Evolutionary conservation across 768 basidiomycete species (phyloP).

Genomic region (Porphyrellus cyaneotinctus): DNA sequence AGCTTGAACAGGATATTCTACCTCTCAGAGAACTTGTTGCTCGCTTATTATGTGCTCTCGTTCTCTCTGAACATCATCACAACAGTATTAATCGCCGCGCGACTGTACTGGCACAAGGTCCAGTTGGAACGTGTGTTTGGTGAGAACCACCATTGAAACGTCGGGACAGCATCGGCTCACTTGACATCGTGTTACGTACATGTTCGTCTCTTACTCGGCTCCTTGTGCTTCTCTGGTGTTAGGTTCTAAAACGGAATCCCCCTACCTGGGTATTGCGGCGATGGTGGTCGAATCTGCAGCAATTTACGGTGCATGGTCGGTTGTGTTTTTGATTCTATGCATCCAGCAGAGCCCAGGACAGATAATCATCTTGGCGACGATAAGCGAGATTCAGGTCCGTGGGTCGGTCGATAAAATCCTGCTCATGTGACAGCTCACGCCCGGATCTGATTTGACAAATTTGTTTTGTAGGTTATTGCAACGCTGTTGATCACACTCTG

Average conservation of each 20-base stretch:
- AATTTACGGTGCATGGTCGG: conserved; percentile 23
- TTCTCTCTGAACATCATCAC: conserved; percentile 23
- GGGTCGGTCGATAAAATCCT: neutral
- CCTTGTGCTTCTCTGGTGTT: neutral
- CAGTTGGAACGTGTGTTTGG: conserved; percentile 24
- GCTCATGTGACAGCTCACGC: too few relatives aligned
- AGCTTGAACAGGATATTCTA: conserved; percentile 16
- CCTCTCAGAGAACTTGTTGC: conserved; percentile 20
- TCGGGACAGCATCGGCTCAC: neutral
- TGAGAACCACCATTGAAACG: conserved; percentile 7
- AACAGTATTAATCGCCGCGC: conserved; percentile 20
- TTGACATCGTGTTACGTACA: neutral
- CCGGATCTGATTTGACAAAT: neutral
- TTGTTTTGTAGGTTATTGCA: conserved; percentile 17
- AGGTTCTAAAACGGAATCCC: conserved; percentile 16
- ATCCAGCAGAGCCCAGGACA: conserved; percentile 14
- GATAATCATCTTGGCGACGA: conserved; percentile 21
- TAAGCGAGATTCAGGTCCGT: conserved; percentile 25
- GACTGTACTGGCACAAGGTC: conserved; percentile 25
- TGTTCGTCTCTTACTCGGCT: neutral
- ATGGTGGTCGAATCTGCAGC: conserved; percentile 25
- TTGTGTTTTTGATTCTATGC: conserved; percentile 21
- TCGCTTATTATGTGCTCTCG: conserved; percentile 23
- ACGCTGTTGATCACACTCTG: conserved; percentile 26
- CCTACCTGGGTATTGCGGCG: conserved; percentile 22